These are phyloP conservation scores for Cercospora nicotianae DNA, from an alignment of 2,329 filamentous ascomycete species.

Conservation along the genomic window DNA sequence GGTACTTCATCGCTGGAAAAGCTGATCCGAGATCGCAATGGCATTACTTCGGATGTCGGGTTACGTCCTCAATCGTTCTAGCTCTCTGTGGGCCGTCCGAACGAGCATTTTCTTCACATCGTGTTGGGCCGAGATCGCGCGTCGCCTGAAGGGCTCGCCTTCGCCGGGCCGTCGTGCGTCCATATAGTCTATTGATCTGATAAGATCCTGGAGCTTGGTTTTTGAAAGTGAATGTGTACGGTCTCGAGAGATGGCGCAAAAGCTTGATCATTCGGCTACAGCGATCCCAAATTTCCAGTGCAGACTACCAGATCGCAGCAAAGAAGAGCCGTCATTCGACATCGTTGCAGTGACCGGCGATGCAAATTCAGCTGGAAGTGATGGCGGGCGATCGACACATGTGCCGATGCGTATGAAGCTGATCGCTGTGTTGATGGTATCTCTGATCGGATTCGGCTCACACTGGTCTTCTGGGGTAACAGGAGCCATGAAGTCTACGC, in stretches of 20 bases:
- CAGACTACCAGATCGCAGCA: too few species aligned
- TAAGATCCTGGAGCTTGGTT: neutral
- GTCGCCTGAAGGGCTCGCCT: too few species aligned
- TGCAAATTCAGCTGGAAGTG: slow-evolving; percentile 10
- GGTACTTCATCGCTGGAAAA: neutral
- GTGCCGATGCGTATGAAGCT: slow-evolving; percentile 40
- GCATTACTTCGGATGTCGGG: neutral
- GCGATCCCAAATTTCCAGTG: too few species aligned
- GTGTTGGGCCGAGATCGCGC: neutral
- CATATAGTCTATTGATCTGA: slow-evolving; percentile 9
- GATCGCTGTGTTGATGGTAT: slow-evolving; percentile 53
- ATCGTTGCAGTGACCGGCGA: slow-evolving; percentile 11
- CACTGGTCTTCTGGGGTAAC: slow-evolving; percentile 63
- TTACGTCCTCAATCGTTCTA: neutral
- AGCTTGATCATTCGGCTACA: neutral
- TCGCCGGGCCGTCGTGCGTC: neutral
- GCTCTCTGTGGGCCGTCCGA: too few species aligned
- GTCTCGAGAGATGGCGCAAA: neutral
- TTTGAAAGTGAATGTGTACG: neutral
- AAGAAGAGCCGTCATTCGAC: neutral
- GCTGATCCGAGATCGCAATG: neutral
- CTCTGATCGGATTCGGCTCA: slow-evolving; percentile 59
- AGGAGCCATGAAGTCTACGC: slow-evolving; percentile 60
- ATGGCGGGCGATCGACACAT: slow-evolving; percentile 17
- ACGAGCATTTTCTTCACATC: neutral